Evolutionary conservation across 306 rosid species (phyloP).

Genomic region (Quercus alba): DNA sequence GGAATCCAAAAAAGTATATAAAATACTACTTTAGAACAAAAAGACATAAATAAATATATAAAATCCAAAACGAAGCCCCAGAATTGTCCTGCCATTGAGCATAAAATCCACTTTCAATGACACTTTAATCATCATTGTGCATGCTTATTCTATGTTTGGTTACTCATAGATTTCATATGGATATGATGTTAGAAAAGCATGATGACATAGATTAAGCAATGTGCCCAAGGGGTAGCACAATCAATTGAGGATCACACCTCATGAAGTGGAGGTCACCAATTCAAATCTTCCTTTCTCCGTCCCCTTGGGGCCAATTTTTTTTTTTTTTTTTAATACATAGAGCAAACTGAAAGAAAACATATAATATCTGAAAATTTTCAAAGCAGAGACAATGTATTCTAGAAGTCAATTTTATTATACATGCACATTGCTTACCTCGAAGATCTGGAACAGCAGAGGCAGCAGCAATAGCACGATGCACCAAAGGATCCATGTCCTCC

Average conservation of each 20-base stretch:
- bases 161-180: background rate
- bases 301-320: no score
- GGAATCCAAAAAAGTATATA: background rate
- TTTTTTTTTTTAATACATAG: no score
- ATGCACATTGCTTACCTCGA: conserved; percentile 49
- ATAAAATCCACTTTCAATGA: background rate
- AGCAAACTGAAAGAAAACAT: background rate
- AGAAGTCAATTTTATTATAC: background rate
- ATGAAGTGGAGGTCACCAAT: no score
- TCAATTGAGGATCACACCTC: no score
- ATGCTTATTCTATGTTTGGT: background rate
- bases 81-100: background rate
- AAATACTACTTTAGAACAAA: background rate
- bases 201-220: background rate
- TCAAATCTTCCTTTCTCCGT: no score
- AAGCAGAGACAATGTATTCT: background rate
- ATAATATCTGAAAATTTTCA: background rate
- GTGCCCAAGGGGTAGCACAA: no score
- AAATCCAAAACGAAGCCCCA: background rate
- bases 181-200: background rate
- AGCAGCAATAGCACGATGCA: conserved; percentile 74
- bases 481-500: conserved; percentile 71
- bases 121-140: background rate
- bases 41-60: background rate
- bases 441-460: conserved; percentile 74